These are phyloP conservation scores for Spathaspora girioi DNA, from an alignment of 805 yeast genomes.

Conservation along the genomic window DNA sequence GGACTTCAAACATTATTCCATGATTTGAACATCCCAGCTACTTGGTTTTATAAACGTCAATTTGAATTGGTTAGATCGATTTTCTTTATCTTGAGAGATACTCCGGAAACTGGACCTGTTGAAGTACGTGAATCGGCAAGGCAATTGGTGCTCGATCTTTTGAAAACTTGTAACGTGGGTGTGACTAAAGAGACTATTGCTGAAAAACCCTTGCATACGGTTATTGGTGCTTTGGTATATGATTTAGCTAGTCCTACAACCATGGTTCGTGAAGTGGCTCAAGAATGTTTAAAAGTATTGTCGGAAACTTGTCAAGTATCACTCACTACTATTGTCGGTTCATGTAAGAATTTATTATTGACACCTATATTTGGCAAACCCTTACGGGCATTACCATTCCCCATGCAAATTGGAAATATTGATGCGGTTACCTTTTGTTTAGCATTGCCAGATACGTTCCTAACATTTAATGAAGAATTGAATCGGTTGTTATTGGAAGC, in stretches of 20 bases:
- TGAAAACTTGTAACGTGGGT: slow-evolving; percentile 61
- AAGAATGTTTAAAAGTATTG: slow-evolving; percentile 60
- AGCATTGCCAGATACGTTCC: slow-evolving; percentile 72
- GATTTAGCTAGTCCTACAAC: slow-evolving; percentile 88
- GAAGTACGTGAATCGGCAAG: slow-evolving; percentile 73
- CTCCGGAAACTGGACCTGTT: slow-evolving; percentile 83
- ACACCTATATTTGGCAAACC: slow-evolving; percentile 98
- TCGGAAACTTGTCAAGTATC: slow-evolving; percentile 70
- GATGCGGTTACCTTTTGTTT: slow-evolving; percentile 95
- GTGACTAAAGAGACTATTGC: slow-evolving; percentile 58
- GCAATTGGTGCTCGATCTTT: slow-evolving; percentile 57
- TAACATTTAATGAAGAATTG: slow-evolving; percentile 85
- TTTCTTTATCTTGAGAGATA: slow-evolving; percentile 85
- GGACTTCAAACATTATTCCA: slow-evolving; percentile 74
- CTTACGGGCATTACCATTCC: slow-evolving; percentile 91
- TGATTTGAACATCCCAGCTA: slow-evolving; percentile 62
- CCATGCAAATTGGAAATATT: slow-evolving; percentile 97
- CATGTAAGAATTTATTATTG: slow-evolving; percentile 75
- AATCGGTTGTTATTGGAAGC: slow-evolving; percentile 86
- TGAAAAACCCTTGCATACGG: slow-evolving; percentile 72
- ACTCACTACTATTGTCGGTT: slow-evolving; percentile 70
- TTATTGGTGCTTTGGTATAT: slow-evolving; percentile 85
- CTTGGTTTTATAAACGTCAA: slow-evolving; percentile 75
- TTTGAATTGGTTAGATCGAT: slow-evolving; percentile 82
- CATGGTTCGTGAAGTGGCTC: slow-evolving; percentile 78